Base-by-base conservation (phyloP, 2,329 filamentous ascomycete genomes). In the Paecilomyces formosus region DNA sequence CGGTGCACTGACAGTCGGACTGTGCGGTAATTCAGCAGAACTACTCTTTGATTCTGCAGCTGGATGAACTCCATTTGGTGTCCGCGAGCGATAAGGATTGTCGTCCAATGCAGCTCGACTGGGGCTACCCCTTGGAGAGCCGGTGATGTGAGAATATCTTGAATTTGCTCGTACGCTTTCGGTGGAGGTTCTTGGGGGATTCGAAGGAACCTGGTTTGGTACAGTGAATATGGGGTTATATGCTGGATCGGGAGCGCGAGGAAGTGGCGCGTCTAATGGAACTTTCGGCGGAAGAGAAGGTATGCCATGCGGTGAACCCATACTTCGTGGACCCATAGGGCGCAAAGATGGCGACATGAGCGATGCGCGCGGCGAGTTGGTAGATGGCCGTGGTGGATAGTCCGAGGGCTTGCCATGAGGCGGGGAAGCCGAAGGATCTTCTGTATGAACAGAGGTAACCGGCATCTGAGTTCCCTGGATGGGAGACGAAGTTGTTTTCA, bases 1-100 rank as follows among this genome's bases (percentile, higher is more conserved):
- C 58, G 88, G 81, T 0, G 88, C 84, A 2, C 83, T 85, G 49
- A 96, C 87, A 71, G 77, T 83, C 69, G 73, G 80, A 69, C 72
- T 88, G 70, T 70, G 86, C 61, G 75, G 81, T 65, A 78, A 80
- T 57, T 84, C 69, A 62, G 75, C 62, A 61, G 78, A 67, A 75
- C 72, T 69, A 75, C 76, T 72, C 71, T 74, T 65, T 65, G 70
- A 59, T 45, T 76, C 67, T 68, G 74, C 66, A 58, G 70, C 62
- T 57, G 70, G 61, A 60, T 76, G 65, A 49, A 74, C 54, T 55
- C 73, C 76, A 63, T 77, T 78, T 12, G 76, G 76, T 3, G 78
- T 79, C 22, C 66, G 67, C 45, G 77, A 75, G 52, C 76, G 68
- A 59, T 78, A 79, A 1, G 76, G 74, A 58, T 76, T 76, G 51